These are phyloP conservation scores for Zalerion maritima DNA, from an alignment of 495 filamentous ascomycete species.

Conservation along the genomic window DNA sequence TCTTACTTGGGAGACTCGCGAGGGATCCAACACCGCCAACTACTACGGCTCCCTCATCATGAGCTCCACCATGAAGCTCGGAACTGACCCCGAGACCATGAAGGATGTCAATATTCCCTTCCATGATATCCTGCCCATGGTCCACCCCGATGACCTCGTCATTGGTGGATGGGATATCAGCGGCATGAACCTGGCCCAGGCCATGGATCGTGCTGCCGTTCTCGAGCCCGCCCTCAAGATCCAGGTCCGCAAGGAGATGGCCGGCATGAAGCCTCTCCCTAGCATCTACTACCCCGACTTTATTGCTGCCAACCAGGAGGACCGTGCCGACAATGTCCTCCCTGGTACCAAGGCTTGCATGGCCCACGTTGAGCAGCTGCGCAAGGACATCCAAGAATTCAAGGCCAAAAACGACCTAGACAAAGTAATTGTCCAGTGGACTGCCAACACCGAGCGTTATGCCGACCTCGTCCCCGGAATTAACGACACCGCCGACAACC, in stretches of 20 bases:
- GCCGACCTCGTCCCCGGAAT: constrained; percentile 76
- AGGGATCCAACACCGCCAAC: constrained; percentile 72
- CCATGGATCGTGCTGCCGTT: constrained; percentile 93
- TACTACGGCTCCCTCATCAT: constrained; percentile 98
- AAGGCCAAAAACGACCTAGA: constrained; percentile 74
- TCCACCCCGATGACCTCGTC: constrained; percentile 89
- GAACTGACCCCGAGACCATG: constrained; percentile 66
- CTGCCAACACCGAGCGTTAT: constrained; percentile 95
- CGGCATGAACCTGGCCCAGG: constrained; percentile 67
- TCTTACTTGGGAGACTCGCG: constrained; percentile 83
- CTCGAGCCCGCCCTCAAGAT: constrained; percentile 85
- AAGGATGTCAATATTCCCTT: constrained; percentile 95
- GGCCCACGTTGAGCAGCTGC: constrained; percentile 86
- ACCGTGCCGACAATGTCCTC: constrained; percentile 85
- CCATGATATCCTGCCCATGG: constrained; percentile 89
- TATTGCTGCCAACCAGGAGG: constrained; percentile 97
- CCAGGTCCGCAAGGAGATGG: constrained; percentile 85
- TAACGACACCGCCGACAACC: constrained; percentile 93
- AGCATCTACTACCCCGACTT: constrained; percentile 99
- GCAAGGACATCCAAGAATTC: constrained; percentile 94
- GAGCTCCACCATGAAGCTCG: constrained; percentile 93
- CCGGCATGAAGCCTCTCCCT: constrained; percentile 73
- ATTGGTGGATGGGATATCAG: constrained; percentile 98
- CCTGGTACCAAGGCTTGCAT: constrained; percentile 66
- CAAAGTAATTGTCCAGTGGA: constrained; percentile 97